A percentile compares a stretch with the other conserved stretches of the same genome.
These are phyloP conservation scores for Entonaema liquescens DNA, from an alignment of 495 filamentous ascomycete genomes.

Conservation along the genomic window DNA sequence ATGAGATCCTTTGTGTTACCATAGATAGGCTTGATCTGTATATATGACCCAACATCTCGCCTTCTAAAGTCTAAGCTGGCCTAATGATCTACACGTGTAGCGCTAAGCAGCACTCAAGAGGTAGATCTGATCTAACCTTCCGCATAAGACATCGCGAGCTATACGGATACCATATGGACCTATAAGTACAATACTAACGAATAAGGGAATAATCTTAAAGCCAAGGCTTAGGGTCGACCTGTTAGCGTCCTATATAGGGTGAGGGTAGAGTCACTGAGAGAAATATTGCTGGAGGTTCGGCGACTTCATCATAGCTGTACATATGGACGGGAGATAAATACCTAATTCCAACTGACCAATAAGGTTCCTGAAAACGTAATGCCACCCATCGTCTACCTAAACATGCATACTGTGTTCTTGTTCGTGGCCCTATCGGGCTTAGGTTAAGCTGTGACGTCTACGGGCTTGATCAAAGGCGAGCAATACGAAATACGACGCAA, in stretches of 20 bases:
- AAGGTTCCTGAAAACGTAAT: background rate
- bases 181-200: background rate
- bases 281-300: background rate
- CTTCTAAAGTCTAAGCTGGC: background rate
- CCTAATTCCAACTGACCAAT: background rate
- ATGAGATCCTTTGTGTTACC: too few relatives aligned
- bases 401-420: too few relatives aligned
- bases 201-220: background rate
- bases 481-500: conserved; percentile 32
- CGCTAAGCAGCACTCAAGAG: background rate
- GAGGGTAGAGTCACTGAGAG: background rate
- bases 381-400: too few relatives aligned
- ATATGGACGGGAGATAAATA: background rate
- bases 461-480: conserved; percentile 18
- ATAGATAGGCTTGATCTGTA: too few relatives aligned
- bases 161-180: conserved; percentile 4
- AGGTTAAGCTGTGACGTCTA: conserved; percentile 3
- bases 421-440: background rate
- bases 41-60: too few relatives aligned
- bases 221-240: background rate
- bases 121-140: background rate
- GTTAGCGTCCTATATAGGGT: background rate
- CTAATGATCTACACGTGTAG: background rate
- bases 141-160: conserved; percentile 8
- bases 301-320: too few relatives aligned